Evolutionary conservation across 495 filamentous ascomycete species (phyloP), one percentile per base, ranked within the genome.

Genomic region (Talaromyces ruber): DNA sequence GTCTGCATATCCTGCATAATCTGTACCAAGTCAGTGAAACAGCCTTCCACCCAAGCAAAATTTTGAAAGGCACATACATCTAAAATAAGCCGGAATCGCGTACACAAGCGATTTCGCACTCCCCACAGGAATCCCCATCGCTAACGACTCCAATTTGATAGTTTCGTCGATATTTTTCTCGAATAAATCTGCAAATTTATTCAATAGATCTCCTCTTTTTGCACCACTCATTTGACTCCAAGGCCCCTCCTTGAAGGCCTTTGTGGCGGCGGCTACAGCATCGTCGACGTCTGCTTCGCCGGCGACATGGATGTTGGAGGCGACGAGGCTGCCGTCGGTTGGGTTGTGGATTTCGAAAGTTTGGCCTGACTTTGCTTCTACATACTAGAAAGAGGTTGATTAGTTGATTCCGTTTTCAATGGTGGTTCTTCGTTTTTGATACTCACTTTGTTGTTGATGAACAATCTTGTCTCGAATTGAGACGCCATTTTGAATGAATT

Each of bases 221-320:
- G 25, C 74, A 64, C 59, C 73, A 1, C 67, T 71, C 63, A 79
- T 79, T 73, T 80, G 22, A 62, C 69, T 66, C 74, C 74, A 74
- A 3, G 61, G 30, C 4, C 55, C 62, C 3, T 21, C 34, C 6
- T 60, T 56, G 26, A 72, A 67, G 2, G 67, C 74, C 0, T 26
- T 25, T 29, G 79, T 79, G 30, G 85, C 81, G 5, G 83, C 82
- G 2, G 73, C 68, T 30, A 82, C 80, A 8, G 86, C 87, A 4
- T 79, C 72, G 26, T 81, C 73, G 11, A 88, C 80, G 52, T 76
- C 74, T 6, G 66, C 64, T 7, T 43, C 21, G 4, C 64, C 65
- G 0, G 68, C 74, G 21, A 65, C 68, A 2, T 58, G 29, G 16
- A 58, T 18, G 32, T 58, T 39, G 21, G 14, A 18, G 29, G 32